A percentile compares a stretch with the other conserved stretches of the same genome.
phyloP scores from a whole-genome alignment of 2,329 filamentous ascomycete species.

The Hypoxylon sp. region DNA sequence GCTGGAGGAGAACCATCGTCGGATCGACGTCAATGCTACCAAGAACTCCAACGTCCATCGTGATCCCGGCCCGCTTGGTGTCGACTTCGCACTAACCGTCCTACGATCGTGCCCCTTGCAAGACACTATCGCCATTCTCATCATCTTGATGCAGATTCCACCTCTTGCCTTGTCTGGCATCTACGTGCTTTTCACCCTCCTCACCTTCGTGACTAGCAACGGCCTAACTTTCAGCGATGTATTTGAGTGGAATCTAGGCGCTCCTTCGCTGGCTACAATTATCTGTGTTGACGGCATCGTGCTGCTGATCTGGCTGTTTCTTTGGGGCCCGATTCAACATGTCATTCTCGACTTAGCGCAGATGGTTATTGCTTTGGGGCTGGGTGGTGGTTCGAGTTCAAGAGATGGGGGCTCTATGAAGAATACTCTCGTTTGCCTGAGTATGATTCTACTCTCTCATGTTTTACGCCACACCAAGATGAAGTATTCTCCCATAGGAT shows the following conservation, averaged over 20 bases:
- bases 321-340: conserved; percentile 89
- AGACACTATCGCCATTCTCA: conserved; percentile 96
- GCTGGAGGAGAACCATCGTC: conserved; percentile 68
- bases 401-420: conserved; percentile 74
- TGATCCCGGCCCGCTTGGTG: conserved; percentile 74
- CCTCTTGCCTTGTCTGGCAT: conserved; percentile 89
- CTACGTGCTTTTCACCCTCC: conserved; percentile 90
- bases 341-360: conserved; percentile 91
- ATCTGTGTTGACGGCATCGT: conserved; percentile 86
- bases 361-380: conserved; percentile 90
- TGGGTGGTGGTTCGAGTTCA: conserved; percentile 83
- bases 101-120: conserved; percentile 90
- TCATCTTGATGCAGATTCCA: conserved; percentile 92
- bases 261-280: conserved; percentile 87
- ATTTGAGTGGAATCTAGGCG: conserved; percentile 87
- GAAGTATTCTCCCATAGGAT: conserved; percentile 62
- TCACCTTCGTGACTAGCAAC: conserved; percentile 90
- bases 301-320: conserved; percentile 85
- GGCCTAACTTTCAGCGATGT: conserved; percentile 89
- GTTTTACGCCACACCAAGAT: conserved; percentile 63
- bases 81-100: conserved; percentile 83
- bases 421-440: conserved; percentile 78
- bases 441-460: conserved; percentile 73
- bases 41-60: conserved; percentile 77
- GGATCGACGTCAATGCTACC: conserved; percentile 77